Evolutionary conservation across 2,329 filamentous ascomycete genomes (phyloP).

Genomic region (Fusarium sp.): DNA sequence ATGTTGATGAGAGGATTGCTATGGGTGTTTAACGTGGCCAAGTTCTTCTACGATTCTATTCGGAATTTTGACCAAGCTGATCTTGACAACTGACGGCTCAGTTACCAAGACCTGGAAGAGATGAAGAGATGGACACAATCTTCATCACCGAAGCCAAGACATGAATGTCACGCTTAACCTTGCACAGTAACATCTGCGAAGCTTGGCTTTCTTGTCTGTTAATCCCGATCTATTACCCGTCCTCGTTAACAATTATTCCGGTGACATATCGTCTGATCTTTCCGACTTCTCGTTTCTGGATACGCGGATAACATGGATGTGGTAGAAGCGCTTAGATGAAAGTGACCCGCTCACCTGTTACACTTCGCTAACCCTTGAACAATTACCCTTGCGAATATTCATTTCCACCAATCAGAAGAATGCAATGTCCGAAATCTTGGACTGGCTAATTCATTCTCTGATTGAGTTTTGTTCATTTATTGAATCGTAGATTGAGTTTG

Average conservation of each 20-base stretch:
- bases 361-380: slow-evolving; percentile 8
- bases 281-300: neutral
- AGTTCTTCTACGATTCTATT: slow-evolving; percentile 21
- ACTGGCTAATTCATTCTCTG: neutral
- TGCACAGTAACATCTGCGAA: neutral
- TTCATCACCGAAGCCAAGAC: neutral
- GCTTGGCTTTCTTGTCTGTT: neutral
- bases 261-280: slow-evolving; percentile 20
- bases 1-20: slow-evolving; percentile 18
- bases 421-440: neutral
- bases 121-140: neutral
- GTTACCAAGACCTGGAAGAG: too few relatives aligned
- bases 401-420: slow-evolving; percentile 38
- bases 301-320: neutral
- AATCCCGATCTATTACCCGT: neutral
- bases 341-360: slow-evolving; percentile 43
- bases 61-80: too few relatives aligned
- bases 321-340: neutral
- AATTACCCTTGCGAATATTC: slow-evolving; percentile 29
- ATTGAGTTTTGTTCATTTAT: slow-evolving; percentile 6
- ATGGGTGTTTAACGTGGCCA: slow-evolving; percentile 18
- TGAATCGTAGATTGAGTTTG: slow-evolving; percentile 8
- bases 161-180: neutral
- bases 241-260: neutral
- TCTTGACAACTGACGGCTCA: too few relatives aligned